A percentile compares a stretch with the other conserved stretches of the same genome.
Evolutionary conservation across 352 stramenopile species (phyloP).

Genomic region (Globisporangium polare): DNA sequence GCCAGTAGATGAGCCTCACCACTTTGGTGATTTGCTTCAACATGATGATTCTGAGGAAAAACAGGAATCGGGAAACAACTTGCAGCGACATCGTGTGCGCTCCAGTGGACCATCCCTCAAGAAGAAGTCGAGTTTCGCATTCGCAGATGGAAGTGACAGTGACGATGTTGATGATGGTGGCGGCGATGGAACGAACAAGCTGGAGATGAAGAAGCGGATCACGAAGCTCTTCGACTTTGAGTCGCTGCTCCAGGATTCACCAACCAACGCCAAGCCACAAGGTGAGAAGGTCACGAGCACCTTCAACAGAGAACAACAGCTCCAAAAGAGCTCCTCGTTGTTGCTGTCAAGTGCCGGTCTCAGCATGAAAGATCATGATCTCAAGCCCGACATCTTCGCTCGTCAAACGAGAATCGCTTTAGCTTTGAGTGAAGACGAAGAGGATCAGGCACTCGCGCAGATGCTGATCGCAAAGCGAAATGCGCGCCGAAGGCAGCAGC

Average conservation of each 20-base stretch:
- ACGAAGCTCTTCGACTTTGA: conserved; percentile 51
- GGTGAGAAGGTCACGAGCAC: neutral
- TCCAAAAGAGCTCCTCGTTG: neutral
- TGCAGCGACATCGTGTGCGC: neutral
- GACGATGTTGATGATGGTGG: neutral
- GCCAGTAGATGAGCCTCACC: neutral
- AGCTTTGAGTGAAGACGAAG: neutral
- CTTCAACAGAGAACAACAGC: neutral
- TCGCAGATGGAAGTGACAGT: conserved; percentile 2
- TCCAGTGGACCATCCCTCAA: too few species aligned
- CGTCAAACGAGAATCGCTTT: neutral
- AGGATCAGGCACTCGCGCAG: conserved; percentile 5
- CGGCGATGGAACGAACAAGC: neutral
- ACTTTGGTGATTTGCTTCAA: neutral
- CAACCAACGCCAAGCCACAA: neutral
- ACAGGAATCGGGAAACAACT: neutral
- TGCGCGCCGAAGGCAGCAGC: conserved; percentile 1
- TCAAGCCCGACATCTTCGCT: neutral
- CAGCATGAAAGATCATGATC: neutral
- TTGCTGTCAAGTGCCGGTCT: neutral
- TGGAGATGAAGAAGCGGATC: neutral
- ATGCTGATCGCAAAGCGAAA: conserved; percentile 14
- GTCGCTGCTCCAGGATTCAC: conserved; percentile 28
- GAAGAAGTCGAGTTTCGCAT: conserved; percentile 29
- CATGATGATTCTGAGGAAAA: neutral